Evolutionary conservation across 1,284 basidiomycete genomes (phyloP), one percentile per base, ranked within the genome.

Genomic region (Psilocybe mexicana): DNA sequence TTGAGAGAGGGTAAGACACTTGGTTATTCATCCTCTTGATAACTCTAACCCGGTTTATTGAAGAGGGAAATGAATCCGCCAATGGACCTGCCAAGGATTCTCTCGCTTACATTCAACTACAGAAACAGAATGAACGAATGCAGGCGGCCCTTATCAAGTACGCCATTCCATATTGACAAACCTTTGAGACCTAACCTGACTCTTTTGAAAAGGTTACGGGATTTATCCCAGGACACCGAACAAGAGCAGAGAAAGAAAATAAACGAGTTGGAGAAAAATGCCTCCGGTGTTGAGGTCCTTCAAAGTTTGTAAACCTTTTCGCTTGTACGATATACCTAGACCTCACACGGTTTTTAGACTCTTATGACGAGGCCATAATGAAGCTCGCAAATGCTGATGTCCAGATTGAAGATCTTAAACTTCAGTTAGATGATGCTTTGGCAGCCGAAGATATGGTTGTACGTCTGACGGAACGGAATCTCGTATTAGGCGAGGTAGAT

Each of bases 391-490:
- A 93, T 64, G 91, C 94, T 5, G 94, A 98, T 68, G 82, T 83
- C 0, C 93, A 97, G 65, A 87, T 98, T 28, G 94, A 97, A 64
- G 94, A 98, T 58, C 86, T 99, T 59, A 98, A 98, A 72, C 70
- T 86, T 14, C 96, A 99, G 71, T 85, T 99, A 8, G 97, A 99
- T 69, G 94, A 96, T 70, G 94, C 97, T 0, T 81, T 97, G 2
- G 93, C 93, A 18, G 94, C 95, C 0, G 96, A 99, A 72, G 97
- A 99, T 62, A 90, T 99, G 81, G 84, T 99, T 5, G 94, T 98
- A 45, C 90, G 95, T 68, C 81, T 99, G 38, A 98, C 96, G 0
- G 97, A 98, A 69, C 87, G 94, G 25, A 99, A 98, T 70, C 80
- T 98, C 24, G 85, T 90, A 74, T 84, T 97, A 52, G 88, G 91